phyloP scores from a whole-genome alignment of 495 filamentous ascomycete genomes.

The Filosporella fistucella region DNA sequence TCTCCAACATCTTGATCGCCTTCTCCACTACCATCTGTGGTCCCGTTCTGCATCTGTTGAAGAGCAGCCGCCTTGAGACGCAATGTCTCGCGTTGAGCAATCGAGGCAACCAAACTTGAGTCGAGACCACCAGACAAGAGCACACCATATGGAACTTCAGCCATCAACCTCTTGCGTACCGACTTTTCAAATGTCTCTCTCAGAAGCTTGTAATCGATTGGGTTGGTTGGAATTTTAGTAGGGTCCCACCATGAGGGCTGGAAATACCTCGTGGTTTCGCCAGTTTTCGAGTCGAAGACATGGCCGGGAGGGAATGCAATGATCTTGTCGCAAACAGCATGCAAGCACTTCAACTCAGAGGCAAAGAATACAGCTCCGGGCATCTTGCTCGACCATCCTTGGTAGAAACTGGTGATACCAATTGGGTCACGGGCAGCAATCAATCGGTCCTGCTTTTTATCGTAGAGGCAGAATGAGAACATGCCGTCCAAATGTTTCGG shows the following conservation, averaged over 20 bases:
- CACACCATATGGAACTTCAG: constrained; percentile 96
- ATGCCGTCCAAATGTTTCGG: constrained; percentile 96
- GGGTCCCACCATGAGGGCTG: constrained; percentile 92
- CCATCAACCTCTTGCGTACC: constrained; percentile 96
- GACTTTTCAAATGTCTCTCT: constrained; percentile 81
- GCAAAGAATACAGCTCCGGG: constrained; percentile 90
- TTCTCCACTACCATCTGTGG: constrained; percentile 28
- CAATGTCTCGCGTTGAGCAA: constrained; percentile 87
- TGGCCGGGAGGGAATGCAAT: constrained; percentile 92
- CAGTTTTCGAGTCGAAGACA: constrained; percentile 88
- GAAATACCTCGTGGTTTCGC: constrained; percentile 78
- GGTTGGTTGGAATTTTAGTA: constrained; percentile 65
- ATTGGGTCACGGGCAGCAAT: constrained; percentile 95
- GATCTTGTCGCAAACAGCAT: constrained; percentile 93
- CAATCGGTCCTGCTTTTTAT: constrained; percentile 84
- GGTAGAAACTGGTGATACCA: constrained; percentile 95
- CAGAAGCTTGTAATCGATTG: constrained; percentile 75
- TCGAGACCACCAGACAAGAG: constrained; percentile 93
- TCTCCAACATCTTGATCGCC: constrained; percentile 42
- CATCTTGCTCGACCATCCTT: constrained; percentile 78
- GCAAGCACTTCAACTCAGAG: constrained; percentile 90
- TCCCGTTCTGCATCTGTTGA: constrained; percentile 25
- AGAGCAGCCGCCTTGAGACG: constrained; percentile 61
- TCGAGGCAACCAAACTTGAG: constrained; percentile 90
- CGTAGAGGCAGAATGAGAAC: constrained; percentile 98